These are phyloP conservation scores for Fraxinus platypoda DNA, from an alignment of 305 asterid genomes.

Conservation along the genomic window DNA sequence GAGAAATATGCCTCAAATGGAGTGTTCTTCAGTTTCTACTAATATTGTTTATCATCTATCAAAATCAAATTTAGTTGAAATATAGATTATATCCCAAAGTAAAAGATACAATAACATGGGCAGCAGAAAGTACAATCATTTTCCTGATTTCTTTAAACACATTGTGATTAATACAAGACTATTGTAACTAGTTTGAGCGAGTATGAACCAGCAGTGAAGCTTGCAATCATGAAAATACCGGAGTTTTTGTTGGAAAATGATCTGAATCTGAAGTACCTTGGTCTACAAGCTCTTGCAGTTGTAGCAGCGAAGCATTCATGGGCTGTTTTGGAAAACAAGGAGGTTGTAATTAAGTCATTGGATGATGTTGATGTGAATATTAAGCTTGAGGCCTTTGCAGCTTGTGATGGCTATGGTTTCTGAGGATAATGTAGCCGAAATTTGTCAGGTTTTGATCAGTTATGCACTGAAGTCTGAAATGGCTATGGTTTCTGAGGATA, in stretches of 20 bases:
- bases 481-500: too few relatives aligned
- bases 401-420: slow-evolving; percentile 88
- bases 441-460: slow-evolving; percentile 76
- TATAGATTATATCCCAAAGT: slow-evolving; percentile 24
- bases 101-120: slow-evolving; percentile 33
- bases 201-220: too few relatives aligned
- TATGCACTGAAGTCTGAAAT: slow-evolving; percentile 86
- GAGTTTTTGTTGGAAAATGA: too few relatives aligned
- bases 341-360: slow-evolving; percentile 37
- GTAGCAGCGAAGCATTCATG: too few relatives aligned
- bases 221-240: too few relatives aligned
- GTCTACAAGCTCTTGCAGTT: too few relatives aligned
- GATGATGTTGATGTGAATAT: slow-evolving; percentile 77
- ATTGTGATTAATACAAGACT: slow-evolving; percentile 32
- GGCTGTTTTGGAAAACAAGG: too few relatives aligned
- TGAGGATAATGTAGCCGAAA: slow-evolving; percentile 81
- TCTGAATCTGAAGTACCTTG: too few relatives aligned
- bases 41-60: too few relatives aligned
- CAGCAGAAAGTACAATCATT: slow-evolving; percentile 30
- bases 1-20: too few relatives aligned
- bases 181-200: too few relatives aligned
- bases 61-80: slow-evolving; percentile 7
- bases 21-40: too few relatives aligned
- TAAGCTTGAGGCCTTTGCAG: slow-evolving; percentile 76
- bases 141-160: slow-evolving; percentile 41